These are phyloP conservation scores for Jacaranda mimosifolia DNA, from an alignment of 257 asterid species.

Conservation along the genomic window DNA sequence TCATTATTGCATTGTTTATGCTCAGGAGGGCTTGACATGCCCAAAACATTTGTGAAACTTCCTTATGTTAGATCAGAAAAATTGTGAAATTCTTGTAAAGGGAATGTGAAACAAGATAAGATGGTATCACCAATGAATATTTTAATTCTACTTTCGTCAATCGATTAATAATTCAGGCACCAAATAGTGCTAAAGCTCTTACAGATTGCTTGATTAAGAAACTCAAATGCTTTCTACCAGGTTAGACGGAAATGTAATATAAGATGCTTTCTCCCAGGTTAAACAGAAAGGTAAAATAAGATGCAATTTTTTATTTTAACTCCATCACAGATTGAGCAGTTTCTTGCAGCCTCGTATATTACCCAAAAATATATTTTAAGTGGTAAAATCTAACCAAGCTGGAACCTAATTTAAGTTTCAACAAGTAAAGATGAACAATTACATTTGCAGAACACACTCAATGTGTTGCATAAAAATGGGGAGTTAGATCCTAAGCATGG, in stretches of 20 bases:
- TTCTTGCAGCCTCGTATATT: not conserved
- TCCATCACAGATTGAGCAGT: constrained; percentile 4
- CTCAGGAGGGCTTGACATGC: too few relatives aligned
- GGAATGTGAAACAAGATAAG: too few relatives aligned
- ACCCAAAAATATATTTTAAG: not conserved
- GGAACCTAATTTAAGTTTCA: not conserved
- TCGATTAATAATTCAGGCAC: too few relatives aligned
- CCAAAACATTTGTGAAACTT: too few relatives aligned
- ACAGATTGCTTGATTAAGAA: too few relatives aligned
- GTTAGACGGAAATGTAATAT: not conserved
- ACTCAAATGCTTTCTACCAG: not conserved
- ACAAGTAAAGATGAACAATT: not conserved
- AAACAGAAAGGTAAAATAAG: not conserved
- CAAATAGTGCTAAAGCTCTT: too few relatives aligned
- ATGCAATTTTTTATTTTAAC: not conserved
- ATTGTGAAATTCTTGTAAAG: too few relatives aligned
- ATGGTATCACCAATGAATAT: too few relatives aligned
- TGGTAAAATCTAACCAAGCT: not conserved
- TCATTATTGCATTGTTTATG: too few relatives aligned
- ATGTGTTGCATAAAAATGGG: not conserved
- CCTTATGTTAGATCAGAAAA: too few relatives aligned
- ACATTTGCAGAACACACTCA: not conserved
- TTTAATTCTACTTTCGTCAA: too few relatives aligned
- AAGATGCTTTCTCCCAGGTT: not conserved
- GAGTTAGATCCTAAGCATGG: not conserved